Percentiles rank a stretch among this genome's conserved stretches.
Conservation (phyloP, 257 asterid species). For the Fraxinus quadrangulata region DNA sequence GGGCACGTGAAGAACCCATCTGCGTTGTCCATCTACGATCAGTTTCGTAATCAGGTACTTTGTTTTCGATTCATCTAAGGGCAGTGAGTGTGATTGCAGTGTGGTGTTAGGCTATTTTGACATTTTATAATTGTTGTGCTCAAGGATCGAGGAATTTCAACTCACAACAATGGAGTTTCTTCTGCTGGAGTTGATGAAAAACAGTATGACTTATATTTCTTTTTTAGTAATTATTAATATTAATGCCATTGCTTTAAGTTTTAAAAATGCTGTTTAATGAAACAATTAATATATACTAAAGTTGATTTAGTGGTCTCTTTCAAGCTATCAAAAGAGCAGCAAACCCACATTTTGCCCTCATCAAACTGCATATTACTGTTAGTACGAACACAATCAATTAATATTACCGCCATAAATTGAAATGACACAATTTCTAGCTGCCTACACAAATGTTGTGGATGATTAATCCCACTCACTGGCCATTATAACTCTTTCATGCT, state of each 20-base stretch:
- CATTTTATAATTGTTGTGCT: constrained; percentile 30
- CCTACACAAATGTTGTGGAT: neutral
- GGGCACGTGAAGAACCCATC: constrained; percentile 50
- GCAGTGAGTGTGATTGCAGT: constrained; percentile 6
- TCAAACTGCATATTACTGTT: neutral
- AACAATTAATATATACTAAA: constrained; percentile 1
- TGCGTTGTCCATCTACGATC: constrained; percentile 84
- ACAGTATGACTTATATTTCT: constrained; percentile 52
- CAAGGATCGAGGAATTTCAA: constrained; percentile 50
- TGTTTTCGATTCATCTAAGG: constrained; percentile 18
- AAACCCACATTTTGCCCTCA: neutral
- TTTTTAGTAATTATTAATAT: constrained; percentile 1
- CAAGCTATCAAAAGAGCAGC: neutral
- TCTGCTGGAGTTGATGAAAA: constrained; percentile 48
- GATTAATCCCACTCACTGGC: neutral
- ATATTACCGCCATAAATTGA: neutral
- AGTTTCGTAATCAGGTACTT: constrained; percentile 66
- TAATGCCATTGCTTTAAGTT: constrained; percentile 7
- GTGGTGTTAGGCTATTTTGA: constrained; percentile 29
- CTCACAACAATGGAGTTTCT: constrained; percentile 55
- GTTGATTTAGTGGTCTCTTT: neutral
- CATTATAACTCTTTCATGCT: neutral
- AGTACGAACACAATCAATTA: neutral
- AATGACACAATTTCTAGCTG: neutral
- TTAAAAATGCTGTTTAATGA: neutral